phyloP scores from a whole-genome alignment of 257 asterid genomes.

The Anisodus acutangulus region DNA sequence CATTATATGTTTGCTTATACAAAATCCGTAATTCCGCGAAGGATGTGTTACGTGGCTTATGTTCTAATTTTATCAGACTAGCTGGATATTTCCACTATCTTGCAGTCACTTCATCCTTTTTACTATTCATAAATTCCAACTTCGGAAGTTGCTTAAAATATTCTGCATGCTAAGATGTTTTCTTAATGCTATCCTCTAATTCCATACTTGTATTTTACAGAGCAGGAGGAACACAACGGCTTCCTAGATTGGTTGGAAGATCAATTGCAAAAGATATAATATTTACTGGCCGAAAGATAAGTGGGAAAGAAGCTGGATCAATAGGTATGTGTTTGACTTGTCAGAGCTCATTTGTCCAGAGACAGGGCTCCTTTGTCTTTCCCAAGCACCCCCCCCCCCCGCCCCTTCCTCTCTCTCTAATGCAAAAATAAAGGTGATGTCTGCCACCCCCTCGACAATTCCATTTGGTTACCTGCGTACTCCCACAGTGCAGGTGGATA shows the following conservation, averaged over 20 bases:
- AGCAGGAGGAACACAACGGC: constrained; percentile 97
- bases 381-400: not conserved
- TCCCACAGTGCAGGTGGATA: not conserved
- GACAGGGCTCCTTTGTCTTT: not conserved
- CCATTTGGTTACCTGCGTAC: not conserved
- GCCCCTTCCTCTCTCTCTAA: not conserved
- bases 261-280: constrained; percentile 70
- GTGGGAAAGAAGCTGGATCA: constrained; percentile 45
- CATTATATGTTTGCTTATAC: constrained; percentile 21
- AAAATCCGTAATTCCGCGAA: not conserved
- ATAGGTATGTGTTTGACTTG: constrained; percentile 37
- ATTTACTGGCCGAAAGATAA: constrained; percentile 42
- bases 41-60: not conserved
- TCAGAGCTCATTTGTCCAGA: not conserved
- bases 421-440: not conserved
- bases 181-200: constrained; percentile 33
- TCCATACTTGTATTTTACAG: constrained; percentile 49
- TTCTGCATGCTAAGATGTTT: constrained; percentile 18
- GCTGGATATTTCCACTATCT: not conserved
- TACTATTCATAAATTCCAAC: constrained; percentile 23
- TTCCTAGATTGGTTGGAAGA: constrained; percentile 91
- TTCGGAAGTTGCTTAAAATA: constrained; percentile 20
- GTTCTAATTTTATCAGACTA: not conserved
- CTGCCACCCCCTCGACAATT: not conserved
- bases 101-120: not conserved